These are phyloP conservation scores for Blastobotrys persicus DNA, from an alignment of 1,139 yeast species.

Conservation along the genomic window DNA sequence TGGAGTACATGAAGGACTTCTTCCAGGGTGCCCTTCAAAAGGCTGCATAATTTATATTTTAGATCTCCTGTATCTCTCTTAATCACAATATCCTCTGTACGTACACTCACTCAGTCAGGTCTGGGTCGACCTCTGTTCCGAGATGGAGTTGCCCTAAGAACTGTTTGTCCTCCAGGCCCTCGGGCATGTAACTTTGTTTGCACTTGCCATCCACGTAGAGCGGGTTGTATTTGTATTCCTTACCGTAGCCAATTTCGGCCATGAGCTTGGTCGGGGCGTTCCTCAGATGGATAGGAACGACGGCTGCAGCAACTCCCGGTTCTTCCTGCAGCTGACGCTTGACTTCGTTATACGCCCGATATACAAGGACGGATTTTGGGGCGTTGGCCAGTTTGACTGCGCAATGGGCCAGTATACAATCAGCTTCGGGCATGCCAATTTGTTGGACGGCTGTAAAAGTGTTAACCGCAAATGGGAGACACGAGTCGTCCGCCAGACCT, in stretches of 20 bases:
- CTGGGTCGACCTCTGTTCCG: slow-evolving; percentile 25
- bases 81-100: not conserved
- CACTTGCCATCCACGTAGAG: slow-evolving; percentile 69
- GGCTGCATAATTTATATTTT: slow-evolving; percentile 10
- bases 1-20: slow-evolving; percentile 28
- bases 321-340: slow-evolving; percentile 56
- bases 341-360: slow-evolving; percentile 70
- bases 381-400: slow-evolving; percentile 85
- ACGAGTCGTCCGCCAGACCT: slow-evolving; percentile 76
- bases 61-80: not conserved
- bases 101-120: no score
- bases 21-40: slow-evolving; percentile 11
- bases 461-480: slow-evolving; percentile 83
- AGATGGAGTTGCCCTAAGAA: slow-evolving; percentile 47
- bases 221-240: slow-evolving; percentile 87
- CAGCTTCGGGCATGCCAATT: slow-evolving; percentile 97
- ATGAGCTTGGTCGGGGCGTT: slow-evolving; percentile 92
- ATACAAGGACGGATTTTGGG: slow-evolving; percentile 79
- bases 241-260: slow-evolving; percentile 84
- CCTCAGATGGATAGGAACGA: slow-evolving; percentile 59
- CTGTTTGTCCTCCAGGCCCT: slow-evolving; percentile 30
- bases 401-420: slow-evolving; percentile 84
- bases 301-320: slow-evolving; percentile 54
- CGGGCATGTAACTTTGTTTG: slow-evolving; percentile 52
- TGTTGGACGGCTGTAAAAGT: slow-evolving; percentile 85